Evolutionary conservation across 192 early-diverging fungal species (phyloP).

Genomic region (Backusella liffmaniae): DNA sequence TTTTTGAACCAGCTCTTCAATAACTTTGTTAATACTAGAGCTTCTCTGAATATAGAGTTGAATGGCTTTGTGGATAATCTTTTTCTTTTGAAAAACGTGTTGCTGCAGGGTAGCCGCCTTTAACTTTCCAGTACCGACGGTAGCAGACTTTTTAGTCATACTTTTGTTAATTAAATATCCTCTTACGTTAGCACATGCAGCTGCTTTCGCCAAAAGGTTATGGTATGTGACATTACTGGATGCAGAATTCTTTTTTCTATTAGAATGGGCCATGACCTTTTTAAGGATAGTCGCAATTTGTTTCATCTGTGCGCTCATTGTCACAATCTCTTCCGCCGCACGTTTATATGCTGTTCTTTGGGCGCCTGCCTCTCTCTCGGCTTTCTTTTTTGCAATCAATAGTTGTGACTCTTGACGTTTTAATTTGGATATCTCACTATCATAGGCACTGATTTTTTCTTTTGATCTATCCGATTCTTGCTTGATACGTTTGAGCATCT

Average conservation of each 20-base stretch:
- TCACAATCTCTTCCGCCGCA: conserved; percentile 2
- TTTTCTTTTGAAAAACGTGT: conserved; percentile 12
- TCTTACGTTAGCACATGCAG: conserved; percentile 14
- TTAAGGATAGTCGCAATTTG: conserved; percentile 4
- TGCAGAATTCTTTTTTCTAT: background rate
- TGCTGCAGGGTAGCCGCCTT: conserved; percentile 20
- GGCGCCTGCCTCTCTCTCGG: conserved; percentile 10
- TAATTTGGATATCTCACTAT: conserved; percentile 10
- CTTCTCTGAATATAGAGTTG: background rate
- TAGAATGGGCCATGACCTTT: background rate
- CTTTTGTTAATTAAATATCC: conserved; percentile 13
- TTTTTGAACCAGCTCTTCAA: conserved; percentile 13
- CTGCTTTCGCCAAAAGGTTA: conserved; percentile 15
- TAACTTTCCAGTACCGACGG: background rate
- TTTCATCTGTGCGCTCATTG: conserved; percentile 8
- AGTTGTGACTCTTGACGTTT: conserved; percentile 10
- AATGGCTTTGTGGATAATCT: conserved; percentile 9
- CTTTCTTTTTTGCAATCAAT: conserved; percentile 7
- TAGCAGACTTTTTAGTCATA: background rate
- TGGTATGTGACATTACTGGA: background rate
- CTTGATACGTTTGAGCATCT: conserved; percentile 24
- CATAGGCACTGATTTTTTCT: conserved; percentile 4
- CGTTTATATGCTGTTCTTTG: conserved; percentile 15
- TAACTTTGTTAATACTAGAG: background rate
- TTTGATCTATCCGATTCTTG: conserved; percentile 24